Base-by-base conservation (phyloP, 2,329 filamentous ascomycete genomes). In the Monilinia fructigena region DNA sequence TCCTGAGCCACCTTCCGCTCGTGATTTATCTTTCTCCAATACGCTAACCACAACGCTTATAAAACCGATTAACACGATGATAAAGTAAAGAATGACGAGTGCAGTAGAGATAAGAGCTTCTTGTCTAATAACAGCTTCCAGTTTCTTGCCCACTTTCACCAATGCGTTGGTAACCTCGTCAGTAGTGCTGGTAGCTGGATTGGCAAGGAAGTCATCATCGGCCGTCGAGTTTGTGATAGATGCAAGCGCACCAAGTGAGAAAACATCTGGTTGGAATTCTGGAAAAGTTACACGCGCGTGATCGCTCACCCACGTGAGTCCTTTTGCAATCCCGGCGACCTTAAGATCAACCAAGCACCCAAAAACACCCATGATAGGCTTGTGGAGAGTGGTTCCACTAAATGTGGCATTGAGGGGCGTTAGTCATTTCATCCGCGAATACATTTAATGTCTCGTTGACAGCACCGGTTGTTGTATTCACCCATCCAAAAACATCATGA, bases 291-390 rank as follows among this genome's bases (percentile, higher is more conserved):
- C 84, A 69, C 95, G 86, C 4, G 95, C 92, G 76, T 98, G 82
- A 71, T 98, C 89, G 73, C 91, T 86, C 14, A 97, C 90, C 94
- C 94, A 99, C 0, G 91, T 96, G n/a, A 98, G 83, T 16, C 90
- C 95, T 75, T 90, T 89, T 77, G 98, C 87, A 70, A 99, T 86
- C 28, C 88, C 85, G 71, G 91, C 87, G 69, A 98, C 84, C 81
- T 98, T 98, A 74, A 96, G 83, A 10, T 89, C 87, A 70, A 98
- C 86, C n/a, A 98, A 82, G 75, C 95, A 98, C 75, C 91, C 85
- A 69, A 97, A 84, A 45, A 97, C 86, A 54, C 91, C 89, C 74
- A 87, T 83, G 74, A 97, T 88, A 0, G 93, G 91, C 38, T 89
- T 85, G 70, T 92, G 85, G 54, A 97, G 87, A 53, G 93, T 79